Conservation (phyloP, 495 filamentous ascomycete species). For the Penicillium mononematosum region DNA sequence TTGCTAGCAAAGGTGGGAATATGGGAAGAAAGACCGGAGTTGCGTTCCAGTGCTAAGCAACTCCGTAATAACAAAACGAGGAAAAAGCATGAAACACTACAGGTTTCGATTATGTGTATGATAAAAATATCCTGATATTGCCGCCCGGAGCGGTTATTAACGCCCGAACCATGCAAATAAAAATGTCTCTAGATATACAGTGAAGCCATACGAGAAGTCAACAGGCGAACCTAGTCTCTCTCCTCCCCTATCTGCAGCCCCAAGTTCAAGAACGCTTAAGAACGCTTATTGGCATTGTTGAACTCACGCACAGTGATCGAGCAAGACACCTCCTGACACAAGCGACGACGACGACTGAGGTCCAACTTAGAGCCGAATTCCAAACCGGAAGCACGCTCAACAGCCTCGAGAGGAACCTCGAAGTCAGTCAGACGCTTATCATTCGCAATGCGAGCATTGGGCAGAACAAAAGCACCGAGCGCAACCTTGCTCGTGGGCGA, state of each 20-base stretch:
- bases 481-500: slow-evolving; percentile 67
- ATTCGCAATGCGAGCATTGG: slow-evolving; percentile 88
- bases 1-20: slow-evolving; percentile 80
- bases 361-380: slow-evolving; percentile 85
- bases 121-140: slow-evolving; percentile 15
- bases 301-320: slow-evolving; percentile 77
- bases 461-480: slow-evolving; percentile 90
- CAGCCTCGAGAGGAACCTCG: slow-evolving; percentile 87
- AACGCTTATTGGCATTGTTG: slow-evolving; percentile 42
- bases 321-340: slow-evolving; percentile 85
- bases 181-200: slow-evolving; percentile 27
- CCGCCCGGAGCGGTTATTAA: slow-evolving; percentile 19
- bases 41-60: slow-evolving; percentile 75
- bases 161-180: slow-evolving; percentile 30
- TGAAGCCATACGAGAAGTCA: slow-evolving; percentile 1
- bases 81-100: background rate
- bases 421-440: slow-evolving; percentile 82
- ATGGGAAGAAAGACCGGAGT: slow-evolving; percentile 76
- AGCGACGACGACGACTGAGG: slow-evolving; percentile 63
- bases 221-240: background rate
- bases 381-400: slow-evolving; percentile 87
- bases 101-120: slow-evolving; percentile 4
- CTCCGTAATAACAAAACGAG: background rate
- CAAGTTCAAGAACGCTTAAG: slow-evolving; percentile 9
- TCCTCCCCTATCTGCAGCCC: background rate